Conservation (phyloP, 1,139 yeast species). For the Geotrichum candidum region DNA sequence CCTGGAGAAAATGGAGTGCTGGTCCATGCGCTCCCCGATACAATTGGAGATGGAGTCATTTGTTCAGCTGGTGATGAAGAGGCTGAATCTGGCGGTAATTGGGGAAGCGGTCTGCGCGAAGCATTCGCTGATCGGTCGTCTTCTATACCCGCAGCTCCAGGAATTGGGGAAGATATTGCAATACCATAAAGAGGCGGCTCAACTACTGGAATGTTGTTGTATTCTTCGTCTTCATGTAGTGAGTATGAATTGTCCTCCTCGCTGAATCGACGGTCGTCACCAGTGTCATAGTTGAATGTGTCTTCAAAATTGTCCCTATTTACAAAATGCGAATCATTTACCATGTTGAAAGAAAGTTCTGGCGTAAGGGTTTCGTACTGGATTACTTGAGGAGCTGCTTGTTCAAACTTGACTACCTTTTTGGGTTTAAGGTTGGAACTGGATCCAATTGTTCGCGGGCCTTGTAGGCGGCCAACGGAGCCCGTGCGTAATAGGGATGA, state of each 20-base stretch:
- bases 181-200: slow-evolving; percentile 27
- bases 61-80: background rate
- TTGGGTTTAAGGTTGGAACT: slow-evolving; percentile 19
- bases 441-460: slow-evolving; percentile 28
- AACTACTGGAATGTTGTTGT: slow-evolving; percentile 19
- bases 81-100: slow-evolving; percentile 8
- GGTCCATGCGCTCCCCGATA: slow-evolving; percentile 9
- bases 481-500: slow-evolving; percentile 26
- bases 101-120: slow-evolving; percentile 14
- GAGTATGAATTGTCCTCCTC: slow-evolving; percentile 25
- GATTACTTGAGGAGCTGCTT: slow-evolving; percentile 36
- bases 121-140: slow-evolving; percentile 1
- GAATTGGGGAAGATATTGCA: slow-evolving; percentile 24
- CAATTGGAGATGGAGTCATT: slow-evolving; percentile 3
- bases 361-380: slow-evolving; percentile 41
- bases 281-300: slow-evolving; percentile 24
- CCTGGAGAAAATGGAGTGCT: slow-evolving; percentile 1
- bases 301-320: slow-evolving; percentile 24
- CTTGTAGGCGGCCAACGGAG: slow-evolving; percentile 29
- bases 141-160: slow-evolving; percentile 8
- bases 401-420: slow-evolving; percentile 35
- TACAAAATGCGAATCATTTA: slow-evolving; percentile 16
- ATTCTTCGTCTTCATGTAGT: slow-evolving; percentile 27
- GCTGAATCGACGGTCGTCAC: slow-evolving; percentile 18
- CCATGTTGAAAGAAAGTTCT: slow-evolving; percentile 34